Conservation (phyloP, 495 filamentous ascomycete genomes). For the Xylaria cubensis region DNA sequence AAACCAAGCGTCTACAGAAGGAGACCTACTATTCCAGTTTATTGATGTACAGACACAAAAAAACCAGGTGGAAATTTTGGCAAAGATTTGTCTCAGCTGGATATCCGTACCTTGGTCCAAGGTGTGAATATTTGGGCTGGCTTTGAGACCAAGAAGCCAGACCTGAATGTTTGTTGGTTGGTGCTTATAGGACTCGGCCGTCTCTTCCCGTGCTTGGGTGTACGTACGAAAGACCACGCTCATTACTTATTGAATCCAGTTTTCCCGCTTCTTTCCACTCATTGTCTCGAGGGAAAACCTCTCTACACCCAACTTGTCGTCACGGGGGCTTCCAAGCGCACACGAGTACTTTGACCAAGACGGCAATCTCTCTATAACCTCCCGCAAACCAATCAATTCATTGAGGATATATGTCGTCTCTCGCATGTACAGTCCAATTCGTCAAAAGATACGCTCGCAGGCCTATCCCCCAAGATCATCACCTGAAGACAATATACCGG, state of each 20-base stretch:
- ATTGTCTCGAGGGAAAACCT: slow-evolving; percentile 20
- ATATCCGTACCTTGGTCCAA: slow-evolving; percentile 13
- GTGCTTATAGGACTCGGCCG: slow-evolving; percentile 27
- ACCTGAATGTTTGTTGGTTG: slow-evolving; percentile 30
- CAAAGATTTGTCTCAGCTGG: slow-evolving; percentile 18
- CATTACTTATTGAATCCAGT: slow-evolving; percentile 21
- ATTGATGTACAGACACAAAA: slow-evolving; percentile 18
- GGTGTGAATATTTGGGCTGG: slow-evolving; percentile 19
- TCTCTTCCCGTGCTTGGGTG: slow-evolving; percentile 24
- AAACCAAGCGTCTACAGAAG: slow-evolving; percentile 16
- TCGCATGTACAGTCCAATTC: slow-evolving; percentile 42
- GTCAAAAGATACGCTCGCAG: slow-evolving; percentile 36
- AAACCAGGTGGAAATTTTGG: slow-evolving; percentile 6
- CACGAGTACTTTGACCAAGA: slow-evolving; percentile 37
- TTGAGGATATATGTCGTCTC: slow-evolving; percentile 42
- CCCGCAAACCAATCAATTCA: slow-evolving; percentile 40
- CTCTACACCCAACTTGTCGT: slow-evolving; percentile 28
- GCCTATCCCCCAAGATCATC: slow-evolving; percentile 28
- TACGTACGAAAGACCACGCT: slow-evolving; percentile 31
- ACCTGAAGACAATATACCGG: slow-evolving; percentile 9
- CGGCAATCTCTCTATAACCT: slow-evolving; percentile 30
- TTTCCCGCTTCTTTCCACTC: slow-evolving; percentile 17
- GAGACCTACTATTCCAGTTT: slow-evolving; percentile 6
- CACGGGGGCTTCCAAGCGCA: slow-evolving; percentile 35
- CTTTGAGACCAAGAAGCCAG: slow-evolving; percentile 16